Evolutionary conservation across 2,329 filamentous ascomycete genomes (phyloP).

Genomic region (Penicillium sp.): DNA sequence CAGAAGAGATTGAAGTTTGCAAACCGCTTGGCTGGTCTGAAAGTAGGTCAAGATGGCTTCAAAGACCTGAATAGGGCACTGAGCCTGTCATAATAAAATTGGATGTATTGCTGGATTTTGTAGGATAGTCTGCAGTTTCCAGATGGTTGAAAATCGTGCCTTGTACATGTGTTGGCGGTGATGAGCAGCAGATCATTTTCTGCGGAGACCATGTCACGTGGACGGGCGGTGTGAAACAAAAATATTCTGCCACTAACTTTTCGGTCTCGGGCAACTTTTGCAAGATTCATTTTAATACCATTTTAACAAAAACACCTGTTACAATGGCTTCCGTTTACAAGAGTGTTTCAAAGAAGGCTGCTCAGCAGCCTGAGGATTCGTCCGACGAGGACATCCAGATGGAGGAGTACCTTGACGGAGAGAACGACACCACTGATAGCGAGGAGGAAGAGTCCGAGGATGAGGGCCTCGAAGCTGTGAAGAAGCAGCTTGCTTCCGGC

Average conservation of each 20-base stretch:
- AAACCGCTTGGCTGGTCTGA: slow-evolving; percentile 66
- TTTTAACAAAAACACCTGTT: slow-evolving; percentile 17
- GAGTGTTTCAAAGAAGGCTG: slow-evolving; percentile 64
- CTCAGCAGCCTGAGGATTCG: slow-evolving; percentile 50
- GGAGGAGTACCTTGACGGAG: slow-evolving; percentile 38
- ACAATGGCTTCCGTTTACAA: slow-evolving; percentile 75
- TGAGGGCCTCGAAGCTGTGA: slow-evolving; percentile 29
- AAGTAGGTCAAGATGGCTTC: slow-evolving; percentile 70
- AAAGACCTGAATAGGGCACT: slow-evolving; percentile 47
- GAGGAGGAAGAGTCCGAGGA: slow-evolving; percentile 38
- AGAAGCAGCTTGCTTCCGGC: slow-evolving; percentile 37
- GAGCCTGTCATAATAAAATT: neutral
- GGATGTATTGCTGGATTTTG: neutral
- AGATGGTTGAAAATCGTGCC: neutral
- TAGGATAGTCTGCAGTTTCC: neutral
- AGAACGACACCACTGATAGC: slow-evolving; percentile 42
- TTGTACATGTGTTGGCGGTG: neutral
- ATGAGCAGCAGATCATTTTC: neutral
- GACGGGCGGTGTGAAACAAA: slow-evolving; percentile 34
- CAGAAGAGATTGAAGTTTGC: slow-evolving; percentile 59
- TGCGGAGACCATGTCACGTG: slow-evolving; percentile 22
- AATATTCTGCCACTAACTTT: slow-evolving; percentile 42
- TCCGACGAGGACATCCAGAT: slow-evolving; percentile 48
- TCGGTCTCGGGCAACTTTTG: slow-evolving; percentile 25
- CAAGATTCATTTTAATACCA: slow-evolving; percentile 13